Evolutionary conservation across 2,329 filamentous ascomycete species (phyloP).

Genomic region (Metarhizium robertsii): DNA sequence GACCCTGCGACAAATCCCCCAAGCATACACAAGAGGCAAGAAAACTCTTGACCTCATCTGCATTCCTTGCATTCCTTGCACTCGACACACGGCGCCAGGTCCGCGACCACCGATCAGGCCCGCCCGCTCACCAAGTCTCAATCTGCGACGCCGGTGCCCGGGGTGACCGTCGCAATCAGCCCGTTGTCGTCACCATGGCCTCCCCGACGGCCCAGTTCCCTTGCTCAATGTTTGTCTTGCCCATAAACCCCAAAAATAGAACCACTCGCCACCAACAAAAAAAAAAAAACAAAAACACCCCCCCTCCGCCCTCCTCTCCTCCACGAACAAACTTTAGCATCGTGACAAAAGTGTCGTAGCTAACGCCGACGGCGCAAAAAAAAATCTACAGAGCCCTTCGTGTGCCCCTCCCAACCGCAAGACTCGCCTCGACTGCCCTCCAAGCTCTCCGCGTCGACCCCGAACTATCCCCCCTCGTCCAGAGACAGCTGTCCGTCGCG

Average conservation of each 20-base stretch:
- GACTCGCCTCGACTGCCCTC: conserved; percentile 68
- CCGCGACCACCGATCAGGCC: background rate
- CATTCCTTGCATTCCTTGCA: conserved; percentile 11
- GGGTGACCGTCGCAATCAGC: background rate
- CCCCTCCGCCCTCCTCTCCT: conserved; percentile 37
- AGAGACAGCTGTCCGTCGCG: conserved; percentile 52
- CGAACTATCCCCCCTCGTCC: conserved; percentile 79
- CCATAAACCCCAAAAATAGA: conserved; percentile 12
- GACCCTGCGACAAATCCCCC: background rate
- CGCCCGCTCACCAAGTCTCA: background rate
- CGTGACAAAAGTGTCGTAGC: background rate
- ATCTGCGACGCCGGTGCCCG: background rate
- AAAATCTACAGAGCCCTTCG: conserved; percentile 50
- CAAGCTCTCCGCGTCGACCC: conserved; percentile 73
- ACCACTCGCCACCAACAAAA: conserved; percentile 18
- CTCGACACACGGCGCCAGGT: background rate
- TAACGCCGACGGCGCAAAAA: background rate
- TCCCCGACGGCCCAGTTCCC: conserved; percentile 3
- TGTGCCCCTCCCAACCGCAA: conserved; percentile 71
- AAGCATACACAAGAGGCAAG: too few species aligned
- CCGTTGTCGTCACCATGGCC: conserved; percentile 2
- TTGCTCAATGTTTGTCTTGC: conserved; percentile 7
- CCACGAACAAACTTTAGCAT: background rate
- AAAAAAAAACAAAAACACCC: background rate
- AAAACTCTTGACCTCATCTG: conserved; percentile 2